Conservation (phyloP, 169 alveolate genomes). For the Babesia divergens region DNA sequence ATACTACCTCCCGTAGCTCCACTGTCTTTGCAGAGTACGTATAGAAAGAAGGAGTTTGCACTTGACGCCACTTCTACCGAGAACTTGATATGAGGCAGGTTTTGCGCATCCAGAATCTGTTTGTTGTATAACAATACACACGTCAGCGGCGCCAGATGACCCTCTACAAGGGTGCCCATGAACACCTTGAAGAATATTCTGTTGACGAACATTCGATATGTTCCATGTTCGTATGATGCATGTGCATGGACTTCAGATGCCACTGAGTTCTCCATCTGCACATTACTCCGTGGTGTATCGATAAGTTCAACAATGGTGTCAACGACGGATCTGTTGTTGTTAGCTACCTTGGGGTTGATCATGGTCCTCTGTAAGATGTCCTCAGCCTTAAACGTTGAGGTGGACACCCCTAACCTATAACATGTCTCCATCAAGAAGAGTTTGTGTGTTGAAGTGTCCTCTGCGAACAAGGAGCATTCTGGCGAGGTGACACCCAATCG, state of each 20-base stretch:
- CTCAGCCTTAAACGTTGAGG: background rate
- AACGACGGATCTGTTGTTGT: background rate
- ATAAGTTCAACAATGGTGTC: constrained; percentile 15
- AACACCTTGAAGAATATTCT: constrained; percentile 33
- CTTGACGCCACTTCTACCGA: constrained; percentile 31
- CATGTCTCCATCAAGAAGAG: background rate
- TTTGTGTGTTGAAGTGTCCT: background rate
- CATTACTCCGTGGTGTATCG: background rate
- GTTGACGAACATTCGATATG: constrained; percentile 23
- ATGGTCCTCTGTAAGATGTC: background rate
- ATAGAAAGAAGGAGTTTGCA: constrained; percentile 12
- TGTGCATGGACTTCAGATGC: background rate
- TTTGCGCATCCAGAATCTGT: constrained; percentile 8
- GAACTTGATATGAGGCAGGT: background rate
- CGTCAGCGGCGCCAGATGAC: constrained; percentile 43
- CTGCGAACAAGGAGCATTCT: background rate
- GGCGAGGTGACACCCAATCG: background rate
- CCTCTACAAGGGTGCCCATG: constrained; percentile 35
- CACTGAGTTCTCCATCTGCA: background rate
- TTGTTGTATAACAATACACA: constrained; percentile 44
- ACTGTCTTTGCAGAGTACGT: constrained; percentile 11
- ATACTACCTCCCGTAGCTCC: background rate
- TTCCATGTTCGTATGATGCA: background rate
- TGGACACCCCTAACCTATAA: background rate
- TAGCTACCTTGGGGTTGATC: background rate